Evolutionary conservation across 495 filamentous ascomycete genomes (phyloP), one percentile per base, ranked within the genome.

Genomic region (Cercophora newfieldiana): DNA sequence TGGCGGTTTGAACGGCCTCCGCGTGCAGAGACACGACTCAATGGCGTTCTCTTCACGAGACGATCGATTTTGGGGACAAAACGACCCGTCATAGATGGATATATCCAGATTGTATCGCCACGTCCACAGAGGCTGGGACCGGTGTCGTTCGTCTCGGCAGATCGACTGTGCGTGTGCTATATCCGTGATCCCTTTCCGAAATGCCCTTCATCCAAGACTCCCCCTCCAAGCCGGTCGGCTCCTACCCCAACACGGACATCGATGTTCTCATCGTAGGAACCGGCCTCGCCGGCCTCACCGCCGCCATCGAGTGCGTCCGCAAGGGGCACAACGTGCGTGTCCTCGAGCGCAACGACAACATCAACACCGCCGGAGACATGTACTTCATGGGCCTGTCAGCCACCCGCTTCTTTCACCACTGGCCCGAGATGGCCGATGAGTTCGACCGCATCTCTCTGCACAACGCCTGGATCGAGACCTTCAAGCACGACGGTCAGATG

Each of bases 271-370:
- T 90, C 51, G 83, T 90, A 12, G 88, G 88, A 7, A 85, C 83
- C 7, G 88, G 88, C 51, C 82, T 90, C 26, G 88, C 83, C 31
- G 88, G 88, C 10, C 77, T 90, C 22, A 86, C 85, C 0, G 85
- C 85, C 2, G 82, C 86, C n/a, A 83, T 90, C 28, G 88, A 90
- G 77, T 87, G 85, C 65, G 72, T 79, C 56, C 81, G 87, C 24
- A 88, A 90, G 74, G 88, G 88, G 2, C 87, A 90, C 65, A 83
- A 79, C 51, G 88, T 89, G 31, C 71, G 75, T 33, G 72, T 89
- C 25, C 69, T 87, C n/a, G 86, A 89, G 71, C 77, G 81, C 47
- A 77, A 81, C 63, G 63, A 69, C 48, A 71, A 77, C 25, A 78
- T 79, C 61, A 79, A 77, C 61, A 78, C 78, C 2, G 75, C 73